Evolutionary conservation across 805 yeast genomes (phyloP).

Genomic region (Sugiyamaella valdiviana): DNA sequence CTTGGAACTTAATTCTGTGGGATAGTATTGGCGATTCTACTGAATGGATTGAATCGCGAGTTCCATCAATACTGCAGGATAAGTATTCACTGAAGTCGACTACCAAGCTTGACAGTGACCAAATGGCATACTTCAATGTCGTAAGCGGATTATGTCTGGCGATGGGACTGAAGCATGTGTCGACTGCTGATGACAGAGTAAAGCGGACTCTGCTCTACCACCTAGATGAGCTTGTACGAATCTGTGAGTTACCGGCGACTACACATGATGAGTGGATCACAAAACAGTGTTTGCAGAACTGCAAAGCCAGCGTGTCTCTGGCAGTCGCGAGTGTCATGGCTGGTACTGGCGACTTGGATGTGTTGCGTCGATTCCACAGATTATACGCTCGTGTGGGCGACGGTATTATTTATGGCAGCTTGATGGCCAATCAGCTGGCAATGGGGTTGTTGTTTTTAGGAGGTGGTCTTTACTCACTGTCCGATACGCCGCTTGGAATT

Average conservation of each 20-base stretch:
- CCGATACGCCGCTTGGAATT: constrained; percentile 52
- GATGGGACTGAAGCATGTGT: constrained; percentile 70
- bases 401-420: constrained; percentile 54
- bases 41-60: constrained; percentile 52
- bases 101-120: constrained; percentile 47
- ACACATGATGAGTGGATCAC: constrained; percentile 57
- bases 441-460: constrained; percentile 86
- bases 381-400: constrained; percentile 49
- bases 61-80: constrained; percentile 43
- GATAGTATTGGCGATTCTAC: constrained; percentile 43
- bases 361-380: constrained; percentile 63
- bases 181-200: constrained; percentile 51
- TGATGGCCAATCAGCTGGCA: constrained; percentile 71
- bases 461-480: constrained; percentile 84
- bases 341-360: constrained; percentile 82
- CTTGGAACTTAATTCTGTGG: constrained; percentile 69
- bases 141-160: constrained; percentile 72
- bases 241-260: constrained; percentile 38
- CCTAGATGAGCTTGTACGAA: constrained; percentile 45
- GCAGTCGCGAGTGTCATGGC: constrained; percentile 75
- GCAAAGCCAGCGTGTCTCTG: constrained; percentile 55
- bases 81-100: constrained; percentile 29
- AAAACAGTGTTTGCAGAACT: constrained; percentile 44
- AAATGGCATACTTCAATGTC: constrained; percentile 54
- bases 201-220: constrained; percentile 49